Conservation (phyloP, 179 eudicot genomes). For the Corrigiola litoralis region DNA sequence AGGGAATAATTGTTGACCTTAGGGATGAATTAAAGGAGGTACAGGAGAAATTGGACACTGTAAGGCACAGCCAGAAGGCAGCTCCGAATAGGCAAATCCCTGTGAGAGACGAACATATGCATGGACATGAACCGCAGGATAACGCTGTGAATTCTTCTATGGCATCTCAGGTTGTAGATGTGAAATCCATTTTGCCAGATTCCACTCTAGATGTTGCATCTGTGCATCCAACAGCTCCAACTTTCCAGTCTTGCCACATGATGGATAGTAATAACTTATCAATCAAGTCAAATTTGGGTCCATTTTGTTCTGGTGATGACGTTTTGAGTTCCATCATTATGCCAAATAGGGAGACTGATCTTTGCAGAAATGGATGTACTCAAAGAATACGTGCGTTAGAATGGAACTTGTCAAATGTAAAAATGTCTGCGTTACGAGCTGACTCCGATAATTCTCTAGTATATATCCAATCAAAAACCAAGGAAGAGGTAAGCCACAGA, state of each 20-base stretch:
- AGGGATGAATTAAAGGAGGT: constrained; percentile 53
- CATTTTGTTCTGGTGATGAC: constrained; percentile 20
- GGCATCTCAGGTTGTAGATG: constrained; percentile 5
- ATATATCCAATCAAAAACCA: neutral
- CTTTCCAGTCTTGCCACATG: neutral
- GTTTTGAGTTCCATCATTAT: constrained; percentile 49
- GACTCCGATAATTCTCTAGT: constrained; percentile 9
- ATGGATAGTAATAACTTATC: neutral
- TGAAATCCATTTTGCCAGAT: neutral
- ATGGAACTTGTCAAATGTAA: constrained; percentile 35
- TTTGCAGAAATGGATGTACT: constrained; percentile 59
- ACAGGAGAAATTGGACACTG: constrained; percentile 45
- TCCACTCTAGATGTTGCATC: neutral
- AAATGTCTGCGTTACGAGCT: constrained; percentile 21
- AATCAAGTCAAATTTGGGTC: constrained; percentile 10
- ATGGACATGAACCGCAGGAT: constrained; percentile 16
- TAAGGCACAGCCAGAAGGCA: constrained; percentile 20
- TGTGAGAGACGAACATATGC: constrained; percentile 11
- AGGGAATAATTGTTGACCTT: constrained; percentile 70
- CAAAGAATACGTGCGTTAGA: constrained; percentile 80
- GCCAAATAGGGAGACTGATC: constrained; percentile 47
- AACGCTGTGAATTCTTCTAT: constrained; percentile 8
- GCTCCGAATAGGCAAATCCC: constrained; percentile 12
- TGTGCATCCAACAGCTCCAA: constrained; percentile 1
- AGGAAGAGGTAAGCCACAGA: constrained; percentile 3